Evolutionary conservation across 371 early-diverging fungal genomes (phyloP), one percentile per base, ranked within the genome.

Genomic region (Rhizopus delemar): DNA sequence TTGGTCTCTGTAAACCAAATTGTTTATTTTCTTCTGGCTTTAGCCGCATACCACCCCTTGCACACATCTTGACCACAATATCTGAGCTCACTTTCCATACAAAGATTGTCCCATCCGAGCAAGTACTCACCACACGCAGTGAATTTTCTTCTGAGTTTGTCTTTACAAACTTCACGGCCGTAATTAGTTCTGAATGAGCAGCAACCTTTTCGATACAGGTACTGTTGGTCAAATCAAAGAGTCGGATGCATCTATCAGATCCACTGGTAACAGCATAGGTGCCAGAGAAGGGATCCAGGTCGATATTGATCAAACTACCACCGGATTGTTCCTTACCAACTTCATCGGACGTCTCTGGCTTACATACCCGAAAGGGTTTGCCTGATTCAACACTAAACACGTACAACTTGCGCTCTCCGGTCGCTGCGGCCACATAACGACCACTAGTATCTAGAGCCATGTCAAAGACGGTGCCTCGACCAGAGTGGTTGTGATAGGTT

Each of bases 171-270:
- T 80, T 81, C 41, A 92, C 83, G 8, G 82, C 69, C 0, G 94
- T 94, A 13, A 94, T 85, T 16, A 89, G 69, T 56, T 94, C 94
- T 0, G 91, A 82, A 65, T 93, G 93, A 0, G 90, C 92, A 43
- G 76, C 75, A 8, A 80, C 81, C 31, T 84, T 76, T 6, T 83
- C 83, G 4, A 92, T 77, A 49, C 87, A 87, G 1, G 73, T 68
- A 41, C 90, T 88, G 31, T 77, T 83, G 12, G 78, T 75, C 41
- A 91, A 68, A 62, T 94, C 92, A 63, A 91, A 87, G 15, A 94
- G 53, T 3, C 92, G 86, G 6, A 94, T 66, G 48, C 83, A 82
- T 46, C 89, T 87, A 70, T 93, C 94, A 2, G 88, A 82, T 3
- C 86, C 89, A 33, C 84, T 85, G 0, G 90, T 86, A 3, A 82